Evolutionary conservation across 225 moss, liverwort and hornwort genomes (phyloP).

Genomic region (Climacium dendroides): DNA sequence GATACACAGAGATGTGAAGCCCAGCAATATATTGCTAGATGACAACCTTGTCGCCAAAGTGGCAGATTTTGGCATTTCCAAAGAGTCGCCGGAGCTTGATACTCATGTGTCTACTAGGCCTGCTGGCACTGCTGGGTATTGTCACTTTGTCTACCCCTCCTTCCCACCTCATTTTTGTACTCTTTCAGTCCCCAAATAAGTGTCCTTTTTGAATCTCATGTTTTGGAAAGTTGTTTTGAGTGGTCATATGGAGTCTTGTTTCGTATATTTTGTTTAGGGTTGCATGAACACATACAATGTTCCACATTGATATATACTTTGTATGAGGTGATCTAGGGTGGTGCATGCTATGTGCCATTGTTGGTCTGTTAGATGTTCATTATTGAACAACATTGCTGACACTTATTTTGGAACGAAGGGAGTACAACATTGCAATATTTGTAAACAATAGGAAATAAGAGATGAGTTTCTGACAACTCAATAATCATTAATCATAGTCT

Average conservation of each 20-base stretch:
- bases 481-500: not conserved
- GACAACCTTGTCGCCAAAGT: conserved; percentile 58
- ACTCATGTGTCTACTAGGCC: conserved; percentile 38
- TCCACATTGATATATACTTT: not conserved
- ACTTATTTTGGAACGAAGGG: not conserved
- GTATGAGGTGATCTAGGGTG: too few species aligned
- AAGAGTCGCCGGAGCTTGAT: conserved; percentile 17
- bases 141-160: not conserved
- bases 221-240: not conserved
- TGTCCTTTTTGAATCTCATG: not conserved
- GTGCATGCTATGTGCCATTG: too few species aligned
- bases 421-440: not conserved
- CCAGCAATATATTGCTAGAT: conserved; percentile 40
- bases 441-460: not conserved
- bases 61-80: conserved; percentile 65
- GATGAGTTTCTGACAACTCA: not conserved
- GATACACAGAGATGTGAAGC: conserved; percentile 42
- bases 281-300: not conserved
- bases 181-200: not conserved
- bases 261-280: not conserved
- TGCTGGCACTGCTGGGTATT: conserved; percentile 31
- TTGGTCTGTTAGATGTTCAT: too few species aligned
- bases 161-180: not conserved
- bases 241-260: not conserved
- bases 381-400: not conserved